A percentile compares a stretch with the other conserved stretches of the same genome.
These are phyloP conservation scores for Terfezia boudieri DNA, from an alignment of 495 filamentous ascomycete species.

Conservation along the genomic window DNA sequence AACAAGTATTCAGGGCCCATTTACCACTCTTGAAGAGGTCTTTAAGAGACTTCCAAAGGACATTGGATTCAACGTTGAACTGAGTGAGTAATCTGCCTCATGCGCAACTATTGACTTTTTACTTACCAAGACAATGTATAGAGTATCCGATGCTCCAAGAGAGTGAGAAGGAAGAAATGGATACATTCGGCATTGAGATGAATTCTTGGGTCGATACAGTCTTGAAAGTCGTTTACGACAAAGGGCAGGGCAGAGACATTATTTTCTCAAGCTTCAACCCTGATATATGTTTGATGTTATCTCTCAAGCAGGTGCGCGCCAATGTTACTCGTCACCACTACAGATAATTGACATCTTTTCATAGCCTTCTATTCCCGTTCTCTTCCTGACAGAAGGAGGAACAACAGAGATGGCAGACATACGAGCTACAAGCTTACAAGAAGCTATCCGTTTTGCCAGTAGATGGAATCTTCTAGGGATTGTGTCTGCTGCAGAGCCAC, in stretches of 20 bases:
- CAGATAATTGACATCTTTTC: background rate
- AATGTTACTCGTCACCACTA: background rate
- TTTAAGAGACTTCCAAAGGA: conserved; percentile 59
- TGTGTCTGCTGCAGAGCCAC: conserved; percentile 59
- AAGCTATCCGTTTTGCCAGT: conserved; percentile 80
- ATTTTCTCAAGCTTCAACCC: conserved; percentile 96
- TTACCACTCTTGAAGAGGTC: conserved; percentile 83
- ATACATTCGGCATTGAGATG: conserved; percentile 85
- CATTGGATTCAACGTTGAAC: conserved; percentile 93
- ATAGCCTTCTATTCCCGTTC: conserved; percentile 67
- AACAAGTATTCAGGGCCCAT: conserved; percentile 79
- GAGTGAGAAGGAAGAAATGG: conserved; percentile 88
- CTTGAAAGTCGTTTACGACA: conserved; percentile 61
- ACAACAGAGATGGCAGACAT: conserved; percentile 52
- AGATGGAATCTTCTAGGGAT: conserved; percentile 89
- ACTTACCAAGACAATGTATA: conserved; percentile 17
- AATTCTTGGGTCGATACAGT: conserved; percentile 95
- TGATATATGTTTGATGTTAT: conserved; percentile 78
- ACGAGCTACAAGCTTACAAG: conserved; percentile 76
- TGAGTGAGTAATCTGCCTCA: conserved; percentile 34
- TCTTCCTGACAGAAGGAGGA: conserved; percentile 85
- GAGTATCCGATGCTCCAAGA: conserved; percentile 96
- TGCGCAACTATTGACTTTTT: background rate
- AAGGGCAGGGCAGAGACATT: conserved; percentile 50
- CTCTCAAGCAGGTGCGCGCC: conserved; percentile 51